Conservation (phyloP, 495 filamentous ascomycete genomes). For the Talaromyces nanjingensis region DNA sequence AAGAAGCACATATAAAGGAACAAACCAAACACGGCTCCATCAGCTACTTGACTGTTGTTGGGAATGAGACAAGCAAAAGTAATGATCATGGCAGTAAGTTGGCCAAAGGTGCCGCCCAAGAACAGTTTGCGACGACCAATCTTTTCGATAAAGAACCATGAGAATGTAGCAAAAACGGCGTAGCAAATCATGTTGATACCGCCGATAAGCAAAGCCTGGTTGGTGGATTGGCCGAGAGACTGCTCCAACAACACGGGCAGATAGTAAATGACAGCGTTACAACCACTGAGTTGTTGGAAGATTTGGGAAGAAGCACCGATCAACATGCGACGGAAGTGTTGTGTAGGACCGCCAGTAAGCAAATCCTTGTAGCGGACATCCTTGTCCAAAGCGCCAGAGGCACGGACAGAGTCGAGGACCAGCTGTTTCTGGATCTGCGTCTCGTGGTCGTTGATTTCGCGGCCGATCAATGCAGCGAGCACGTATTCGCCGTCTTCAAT, state of each 20-base stretch:
- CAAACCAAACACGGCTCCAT: constrained; percentile 72
- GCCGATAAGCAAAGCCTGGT: constrained; percentile 67
- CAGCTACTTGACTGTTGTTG: constrained; percentile 40
- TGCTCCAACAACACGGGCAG: constrained; percentile 69
- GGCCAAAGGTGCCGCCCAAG: constrained; percentile 62
- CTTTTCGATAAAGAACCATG: constrained; percentile 80
- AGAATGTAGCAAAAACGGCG: constrained; percentile 62
- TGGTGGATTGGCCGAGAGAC: constrained; percentile 51
- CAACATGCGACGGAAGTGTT: constrained; percentile 44
- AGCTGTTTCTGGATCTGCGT: constrained; percentile 43
- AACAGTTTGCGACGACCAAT: constrained; percentile 71
- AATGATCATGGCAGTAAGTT: constrained; percentile 66
- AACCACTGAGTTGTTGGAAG: constrained; percentile 71
- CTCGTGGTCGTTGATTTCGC: neutral
- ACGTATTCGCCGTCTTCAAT: constrained; percentile 62
- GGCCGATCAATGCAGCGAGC: constrained; percentile 40
- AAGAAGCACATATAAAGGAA: constrained; percentile 77
- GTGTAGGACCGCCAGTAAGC: constrained; percentile 33
- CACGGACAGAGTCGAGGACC: constrained; percentile 56
- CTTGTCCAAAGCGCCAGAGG: constrained; percentile 38
- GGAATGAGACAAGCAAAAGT: constrained; percentile 66
- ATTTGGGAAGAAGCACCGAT: constrained; percentile 59
- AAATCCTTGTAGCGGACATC: constrained; percentile 32
- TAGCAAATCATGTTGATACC: constrained; percentile 80
- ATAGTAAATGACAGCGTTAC: constrained; percentile 85